A percentile compares a stretch with the other conserved stretches of the same genome.
These are phyloP conservation scores for Hypoxylon rubiginosum DNA, from an alignment of 2,329 filamentous ascomycete genomes.

Conservation along the genomic window DNA sequence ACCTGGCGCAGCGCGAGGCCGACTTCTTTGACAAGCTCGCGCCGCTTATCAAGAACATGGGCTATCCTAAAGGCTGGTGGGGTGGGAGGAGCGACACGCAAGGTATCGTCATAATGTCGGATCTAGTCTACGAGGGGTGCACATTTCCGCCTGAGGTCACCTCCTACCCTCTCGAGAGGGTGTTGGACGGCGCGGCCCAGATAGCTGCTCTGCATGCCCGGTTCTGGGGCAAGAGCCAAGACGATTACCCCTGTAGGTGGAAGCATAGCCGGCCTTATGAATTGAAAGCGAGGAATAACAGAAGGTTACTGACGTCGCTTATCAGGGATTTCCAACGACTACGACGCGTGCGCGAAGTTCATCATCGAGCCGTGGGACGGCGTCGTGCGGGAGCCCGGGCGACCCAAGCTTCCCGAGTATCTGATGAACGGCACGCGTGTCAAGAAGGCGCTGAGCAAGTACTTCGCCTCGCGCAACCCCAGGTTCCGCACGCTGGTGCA, in stretches of 20 bases:
- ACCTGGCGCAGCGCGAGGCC: conserved; percentile 53
- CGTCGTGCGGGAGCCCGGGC: conserved; percentile 48
- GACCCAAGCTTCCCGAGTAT: conserved; percentile 54
- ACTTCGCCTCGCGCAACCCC: conserved; percentile 55
- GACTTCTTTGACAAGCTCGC: conserved; percentile 56
- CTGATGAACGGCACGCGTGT: conserved; percentile 54
- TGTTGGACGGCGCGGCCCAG: conserved; percentile 55
- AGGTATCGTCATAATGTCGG: conserved; percentile 57
- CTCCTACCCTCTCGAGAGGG: conserved; percentile 51
- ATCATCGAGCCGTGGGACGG: conserved; percentile 51
- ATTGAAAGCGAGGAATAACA: conserved; percentile 6
- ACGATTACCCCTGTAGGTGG: conserved; percentile 41
- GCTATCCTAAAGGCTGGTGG: conserved; percentile 56
- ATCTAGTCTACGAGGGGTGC: conserved; percentile 52
- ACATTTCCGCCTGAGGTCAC: conserved; percentile 53
- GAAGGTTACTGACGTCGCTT: conserved; percentile 18
- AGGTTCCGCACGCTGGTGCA: conserved; percentile 58
- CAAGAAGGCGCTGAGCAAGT: conserved; percentile 54
- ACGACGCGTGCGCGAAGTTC: conserved; percentile 55
- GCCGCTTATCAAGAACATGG: conserved; percentile 50
- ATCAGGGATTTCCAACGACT: conserved; percentile 54
- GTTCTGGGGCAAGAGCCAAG: conserved; percentile 53
- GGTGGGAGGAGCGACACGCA: conserved; percentile 53
- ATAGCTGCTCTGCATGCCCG: conserved; percentile 57
- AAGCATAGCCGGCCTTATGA: conserved; percentile 1